phyloP scores from a whole-genome alignment of 169 alveolate species.

The Perkinsus marinus region DNA sequence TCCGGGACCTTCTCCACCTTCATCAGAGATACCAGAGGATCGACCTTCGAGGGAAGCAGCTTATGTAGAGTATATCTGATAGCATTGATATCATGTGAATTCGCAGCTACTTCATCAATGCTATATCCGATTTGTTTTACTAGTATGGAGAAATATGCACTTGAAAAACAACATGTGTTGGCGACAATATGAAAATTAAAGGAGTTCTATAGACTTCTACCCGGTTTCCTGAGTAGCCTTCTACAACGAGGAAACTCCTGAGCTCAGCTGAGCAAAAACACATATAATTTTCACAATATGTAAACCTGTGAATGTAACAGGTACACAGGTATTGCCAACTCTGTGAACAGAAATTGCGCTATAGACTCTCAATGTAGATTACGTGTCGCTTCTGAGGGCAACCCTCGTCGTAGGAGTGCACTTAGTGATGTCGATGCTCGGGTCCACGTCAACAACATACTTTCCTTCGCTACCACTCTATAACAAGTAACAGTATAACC shows the following conservation, averaged over 20 bases:
- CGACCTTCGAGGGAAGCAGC: conserved; percentile 91
- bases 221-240: too few species aligned
- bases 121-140: too few species aligned
- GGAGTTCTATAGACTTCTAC: too few species aligned
- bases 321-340: neutral
- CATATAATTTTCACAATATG: too few species aligned
- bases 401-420: conserved; percentile 86
- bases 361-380: neutral
- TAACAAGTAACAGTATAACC: neutral
- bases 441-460: conserved; percentile 82
- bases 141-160: too few species aligned
- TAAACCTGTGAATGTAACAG: too few species aligned
- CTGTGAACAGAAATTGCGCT: neutral
- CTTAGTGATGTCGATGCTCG: conserved; percentile 72
- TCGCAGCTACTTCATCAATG: conserved; percentile 23
- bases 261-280: too few species aligned
- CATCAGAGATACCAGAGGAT: conserved; percentile 97
- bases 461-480: conserved; percentile 82
- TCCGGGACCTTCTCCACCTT: conserved; percentile 99
- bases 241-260: too few species aligned
- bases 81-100: neutral
- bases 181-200: too few species aligned
- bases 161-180: too few species aligned
- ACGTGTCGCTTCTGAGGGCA: conserved; percentile 59
- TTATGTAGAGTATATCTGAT: conserved; percentile 77